These are phyloP conservation scores for Puccinia polysora DNA, from an alignment of 1,284 basidiomycete genomes.

Conservation along the genomic window DNA sequence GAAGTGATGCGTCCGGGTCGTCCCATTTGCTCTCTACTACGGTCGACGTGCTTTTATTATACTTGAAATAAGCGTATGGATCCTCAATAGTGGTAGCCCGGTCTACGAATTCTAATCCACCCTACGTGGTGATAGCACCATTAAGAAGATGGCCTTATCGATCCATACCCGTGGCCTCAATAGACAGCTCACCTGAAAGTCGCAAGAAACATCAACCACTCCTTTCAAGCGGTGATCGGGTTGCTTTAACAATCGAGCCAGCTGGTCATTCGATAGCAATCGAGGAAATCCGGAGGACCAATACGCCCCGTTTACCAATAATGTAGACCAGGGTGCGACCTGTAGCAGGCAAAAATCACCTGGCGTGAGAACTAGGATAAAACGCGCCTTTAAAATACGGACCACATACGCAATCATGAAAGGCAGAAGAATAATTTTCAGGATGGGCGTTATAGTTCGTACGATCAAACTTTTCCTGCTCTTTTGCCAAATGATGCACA, in stretches of 20 bases:
- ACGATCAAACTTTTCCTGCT: conserved; percentile 59
- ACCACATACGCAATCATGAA: conserved; percentile 62
- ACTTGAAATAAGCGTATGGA: conserved; percentile 61
- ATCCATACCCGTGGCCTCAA: neutral
- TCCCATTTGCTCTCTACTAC: conserved; percentile 12
- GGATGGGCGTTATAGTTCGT: conserved; percentile 69
- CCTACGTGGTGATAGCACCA: conserved; percentile 55
- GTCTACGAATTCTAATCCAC: conserved; percentile 75
- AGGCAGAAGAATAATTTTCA: conserved; percentile 63
- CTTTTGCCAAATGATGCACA: conserved; percentile 1
- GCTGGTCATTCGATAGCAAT: conserved; percentile 66
- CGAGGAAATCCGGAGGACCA: conserved; percentile 74
- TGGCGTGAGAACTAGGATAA: too few species aligned
- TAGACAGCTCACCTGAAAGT: conserved; percentile 61
- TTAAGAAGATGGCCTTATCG: neutral
- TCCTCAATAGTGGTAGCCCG: conserved; percentile 67
- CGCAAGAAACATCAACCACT: conserved; percentile 80
- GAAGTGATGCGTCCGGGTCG: conserved; percentile 52
- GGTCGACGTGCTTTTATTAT: neutral
- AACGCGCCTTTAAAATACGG: too few species aligned
- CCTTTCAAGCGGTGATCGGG: conserved; percentile 60
- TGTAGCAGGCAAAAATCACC: conserved; percentile 50
- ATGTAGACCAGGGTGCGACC: conserved; percentile 76
- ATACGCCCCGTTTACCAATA: conserved; percentile 77
- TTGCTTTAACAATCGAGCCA: conserved; percentile 61